Conservation (phyloP, 2,329 filamentous ascomycete species). For the Colletotrichum sp. region DNA sequence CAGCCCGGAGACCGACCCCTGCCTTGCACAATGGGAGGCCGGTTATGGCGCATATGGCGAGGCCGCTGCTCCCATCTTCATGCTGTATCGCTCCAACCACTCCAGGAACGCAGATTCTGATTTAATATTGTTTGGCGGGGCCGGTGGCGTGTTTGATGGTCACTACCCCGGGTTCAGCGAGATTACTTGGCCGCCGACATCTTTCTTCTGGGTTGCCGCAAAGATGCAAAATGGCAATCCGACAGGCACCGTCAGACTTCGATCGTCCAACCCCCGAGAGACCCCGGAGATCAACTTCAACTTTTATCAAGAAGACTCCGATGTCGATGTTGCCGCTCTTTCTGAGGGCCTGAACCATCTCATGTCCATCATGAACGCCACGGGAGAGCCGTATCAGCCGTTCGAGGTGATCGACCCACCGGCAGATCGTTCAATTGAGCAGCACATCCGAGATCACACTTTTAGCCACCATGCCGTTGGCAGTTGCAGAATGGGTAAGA, state of each 20-base stretch:
- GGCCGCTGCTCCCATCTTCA: not conserved
- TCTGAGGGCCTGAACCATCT: conserved; percentile 33
- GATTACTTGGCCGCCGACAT: not conserved
- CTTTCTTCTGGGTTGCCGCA: conserved; percentile 7
- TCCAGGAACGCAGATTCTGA: not conserved
- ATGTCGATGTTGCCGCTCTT: not conserved
- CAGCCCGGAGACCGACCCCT: not conserved
- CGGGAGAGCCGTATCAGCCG: conserved; percentile 27
- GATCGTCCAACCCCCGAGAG: conserved; percentile 62
- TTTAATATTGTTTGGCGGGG: not conserved
- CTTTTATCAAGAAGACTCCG: conserved; percentile 45
- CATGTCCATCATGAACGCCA: conserved; percentile 44
- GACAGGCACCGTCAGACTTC: conserved; percentile 61
- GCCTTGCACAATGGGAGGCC: not conserved
- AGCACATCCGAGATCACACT: conserved; percentile 48
- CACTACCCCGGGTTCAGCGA: not conserved
- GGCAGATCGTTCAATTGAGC: conserved; percentile 38
- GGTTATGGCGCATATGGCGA: not conserved
- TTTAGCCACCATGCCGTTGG: conserved; percentile 64
- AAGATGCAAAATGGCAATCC: conserved; percentile 34
- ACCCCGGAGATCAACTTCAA: conserved; percentile 65
- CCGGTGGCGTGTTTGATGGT: not conserved
- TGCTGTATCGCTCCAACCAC: not conserved
- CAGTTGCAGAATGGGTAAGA: conserved; percentile 59
- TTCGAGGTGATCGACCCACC: not conserved